Evolutionary conservation across 495 filamentous ascomycete genomes (phyloP), one percentile per base, ranked within the genome.

Genomic region (Neurospora hispaniola): DNA sequence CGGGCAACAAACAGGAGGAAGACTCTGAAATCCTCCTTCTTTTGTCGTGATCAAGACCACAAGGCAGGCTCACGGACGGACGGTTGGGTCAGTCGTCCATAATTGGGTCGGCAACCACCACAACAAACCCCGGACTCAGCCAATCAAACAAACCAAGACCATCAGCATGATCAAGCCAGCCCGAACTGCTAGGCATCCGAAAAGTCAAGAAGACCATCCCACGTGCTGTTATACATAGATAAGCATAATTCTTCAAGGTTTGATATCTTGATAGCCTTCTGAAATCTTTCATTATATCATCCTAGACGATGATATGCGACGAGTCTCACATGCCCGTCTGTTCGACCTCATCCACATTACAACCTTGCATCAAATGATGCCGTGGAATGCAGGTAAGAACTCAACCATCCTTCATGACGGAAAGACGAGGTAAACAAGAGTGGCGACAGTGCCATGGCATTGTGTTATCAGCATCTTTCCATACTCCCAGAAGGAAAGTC

Each of bases 81-180:
- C 48, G 48, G 27, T 18, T 35, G 12, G 54, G 54, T 66, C 54
- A 66, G 54, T 66, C 54, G 54, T 66, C 35, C 54, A 66, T 23
- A 31, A 35, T 35, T 66, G 54, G 54, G 54, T 66, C 54, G 54
- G 27, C 54, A 66, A 66, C 54, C 54, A 66, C 31, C 54, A 35
- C 14, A 62, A 66, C 54, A 66, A 66, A 66, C 54, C 54, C 27
- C 54, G 6, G 12, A 12, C 16, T 18, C 27, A 35, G 54, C 54
- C 54, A 66, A 66, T 66, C 54, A 66, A 66, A 16, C 54, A 7
- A 18, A 9, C 27, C 54, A 35, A 7, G 8, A 18, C 54, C 27
- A 66, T 66, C 54, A 66, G 54, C 54, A 66, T 66, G 54, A 66
- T 66, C 54, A 66, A 66, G 54, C 54, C 54, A 66, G 54, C 54